phyloP scores from a whole-genome alignment of 768 basidiomycete genomes.

The Amanita fuliginea region DNA sequence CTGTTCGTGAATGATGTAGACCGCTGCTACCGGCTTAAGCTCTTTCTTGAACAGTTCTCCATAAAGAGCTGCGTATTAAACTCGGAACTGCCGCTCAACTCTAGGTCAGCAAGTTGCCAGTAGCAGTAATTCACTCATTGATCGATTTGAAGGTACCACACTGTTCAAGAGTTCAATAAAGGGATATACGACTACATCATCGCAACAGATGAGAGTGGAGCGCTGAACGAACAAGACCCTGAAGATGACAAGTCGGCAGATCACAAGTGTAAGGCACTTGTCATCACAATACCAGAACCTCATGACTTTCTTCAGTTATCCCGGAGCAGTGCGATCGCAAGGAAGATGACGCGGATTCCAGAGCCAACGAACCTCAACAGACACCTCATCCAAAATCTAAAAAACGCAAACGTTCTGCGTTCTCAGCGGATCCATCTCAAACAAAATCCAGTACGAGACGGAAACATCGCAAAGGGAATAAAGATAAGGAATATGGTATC shows the following conservation, averaged over 20 bases:
- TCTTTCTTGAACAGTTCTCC: constrained; percentile 97
- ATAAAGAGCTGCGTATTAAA: constrained; percentile 95
- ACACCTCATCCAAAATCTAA: constrained; percentile 13
- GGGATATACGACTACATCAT: constrained; percentile 99
- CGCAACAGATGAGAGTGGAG: constrained; percentile 84
- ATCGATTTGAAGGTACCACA: constrained; percentile 60
- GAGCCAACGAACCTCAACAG: constrained; percentile 11
- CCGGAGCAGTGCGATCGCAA: constrained; percentile 39
- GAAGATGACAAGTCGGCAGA: constrained; percentile 26
- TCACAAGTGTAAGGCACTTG: constrained; percentile 12
- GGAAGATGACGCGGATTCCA: constrained; percentile 8
- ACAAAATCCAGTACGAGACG: constrained; percentile 40
- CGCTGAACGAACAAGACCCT: constrained; percentile 33
- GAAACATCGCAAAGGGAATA: constrained; percentile 32
- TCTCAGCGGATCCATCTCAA: constrained; percentile 23
- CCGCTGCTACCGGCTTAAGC: constrained; percentile 86
- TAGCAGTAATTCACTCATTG: background rate
- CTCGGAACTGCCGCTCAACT: constrained; percentile 91
- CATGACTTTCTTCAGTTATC: constrained; percentile 27
- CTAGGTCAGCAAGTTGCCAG: constrained; percentile 38
- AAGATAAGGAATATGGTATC: constrained; percentile 82
- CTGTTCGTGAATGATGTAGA: constrained; percentile 96
- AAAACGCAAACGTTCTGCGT: constrained; percentile 49
- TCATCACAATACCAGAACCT: background rate
- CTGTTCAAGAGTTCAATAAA: constrained; percentile 97